These are phyloP conservation scores for Eucalyptus erythrocorys DNA, from an alignment of 345 rosid genomes.

Conservation along the genomic window DNA sequence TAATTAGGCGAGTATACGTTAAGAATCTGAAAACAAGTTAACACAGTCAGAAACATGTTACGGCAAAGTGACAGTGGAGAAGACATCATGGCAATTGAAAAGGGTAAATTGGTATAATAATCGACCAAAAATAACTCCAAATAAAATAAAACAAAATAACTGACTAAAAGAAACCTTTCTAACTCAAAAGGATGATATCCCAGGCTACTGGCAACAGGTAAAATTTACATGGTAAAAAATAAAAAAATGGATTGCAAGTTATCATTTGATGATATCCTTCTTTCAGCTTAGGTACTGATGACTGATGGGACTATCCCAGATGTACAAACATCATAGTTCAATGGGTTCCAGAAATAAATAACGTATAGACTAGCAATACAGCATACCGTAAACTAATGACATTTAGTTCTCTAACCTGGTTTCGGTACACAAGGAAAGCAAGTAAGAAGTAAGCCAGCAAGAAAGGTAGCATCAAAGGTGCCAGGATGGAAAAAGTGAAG, in stretches of 20 bases:
- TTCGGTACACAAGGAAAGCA: slow-evolving; percentile 61
- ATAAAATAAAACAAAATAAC: neutral
- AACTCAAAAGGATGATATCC: neutral
- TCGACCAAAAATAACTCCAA: neutral
- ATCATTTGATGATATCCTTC: neutral
- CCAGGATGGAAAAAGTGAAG: slow-evolving; percentile 73
- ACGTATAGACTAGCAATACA: neutral
- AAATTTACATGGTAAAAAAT: neutral
- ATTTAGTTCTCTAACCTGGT: slow-evolving; percentile 41
- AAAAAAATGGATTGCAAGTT: neutral
- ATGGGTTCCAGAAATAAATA: neutral
- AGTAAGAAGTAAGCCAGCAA: slow-evolving; percentile 61
- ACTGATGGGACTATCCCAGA: neutral
- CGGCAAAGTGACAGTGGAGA: neutral
- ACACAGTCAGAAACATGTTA: neutral
- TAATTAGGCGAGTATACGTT: slow-evolving; percentile 63
- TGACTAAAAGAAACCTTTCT: neutral
- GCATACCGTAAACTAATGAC: neutral
- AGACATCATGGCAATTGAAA: neutral
- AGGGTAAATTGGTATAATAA: neutral
- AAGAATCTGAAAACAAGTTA: slow-evolving; percentile 39
- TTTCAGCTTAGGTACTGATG: neutral
- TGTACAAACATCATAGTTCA: neutral
- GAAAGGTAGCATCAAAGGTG: slow-evolving; percentile 76
- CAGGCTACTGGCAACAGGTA: neutral